Percentiles rank a stretch among this genome's conserved stretches.
Evolutionary conservation across 2,329 filamentous ascomycete genomes (phyloP).

Genomic region (Dothideomycetes sp.): DNA sequence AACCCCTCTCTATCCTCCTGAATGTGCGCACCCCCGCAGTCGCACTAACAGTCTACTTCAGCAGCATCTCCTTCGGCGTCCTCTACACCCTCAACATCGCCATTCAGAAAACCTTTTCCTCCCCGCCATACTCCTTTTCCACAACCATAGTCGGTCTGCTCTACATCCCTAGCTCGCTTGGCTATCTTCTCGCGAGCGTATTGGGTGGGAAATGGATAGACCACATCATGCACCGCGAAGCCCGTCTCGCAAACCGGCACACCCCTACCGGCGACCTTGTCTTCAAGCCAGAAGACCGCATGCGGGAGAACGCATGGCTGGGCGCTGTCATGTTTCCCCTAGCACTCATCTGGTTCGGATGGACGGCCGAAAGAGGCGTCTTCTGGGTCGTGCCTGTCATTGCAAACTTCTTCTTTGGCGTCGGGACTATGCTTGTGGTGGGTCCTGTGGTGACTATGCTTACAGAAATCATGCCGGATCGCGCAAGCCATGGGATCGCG

Average conservation of each 20-base stretch:
- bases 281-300: slow-evolving; percentile 67
- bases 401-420: slow-evolving; percentile 47
- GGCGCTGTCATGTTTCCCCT: slow-evolving; percentile 59
- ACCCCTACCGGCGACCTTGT: slow-evolving; percentile 55
- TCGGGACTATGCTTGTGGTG: slow-evolving; percentile 70
- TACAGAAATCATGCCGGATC: slow-evolving; percentile 69
- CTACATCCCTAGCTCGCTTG: slow-evolving; percentile 65
- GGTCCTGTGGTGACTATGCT: slow-evolving; percentile 64
- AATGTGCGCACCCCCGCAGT: slow-evolving; percentile 67
- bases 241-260: slow-evolving; percentile 54
- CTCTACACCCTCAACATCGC: slow-evolving; percentile 72
- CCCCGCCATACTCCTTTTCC: slow-evolving; percentile 55
- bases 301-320: slow-evolving; percentile 73
- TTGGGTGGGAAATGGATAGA: slow-evolving; percentile 71
- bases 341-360: slow-evolving; percentile 66
- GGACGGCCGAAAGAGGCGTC: slow-evolving; percentile 54
- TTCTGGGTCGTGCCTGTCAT: slow-evolving; percentile 17
- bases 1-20: slow-evolving; percentile 58
- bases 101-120: slow-evolving; percentile 58
- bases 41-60: slow-evolving; percentile 60
- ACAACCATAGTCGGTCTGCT: slow-evolving; percentile 61
- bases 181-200: slow-evolving; percentile 58
- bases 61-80: slow-evolving; percentile 62
- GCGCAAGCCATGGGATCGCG: slow-evolving; percentile 61
- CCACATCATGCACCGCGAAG: slow-evolving; percentile 67